A percentile compares a stretch with the other conserved stretches of the same genome.
phyloP scores from a whole-genome alignment of 257 asterid species.

The Lavandula angustifolia region DNA sequence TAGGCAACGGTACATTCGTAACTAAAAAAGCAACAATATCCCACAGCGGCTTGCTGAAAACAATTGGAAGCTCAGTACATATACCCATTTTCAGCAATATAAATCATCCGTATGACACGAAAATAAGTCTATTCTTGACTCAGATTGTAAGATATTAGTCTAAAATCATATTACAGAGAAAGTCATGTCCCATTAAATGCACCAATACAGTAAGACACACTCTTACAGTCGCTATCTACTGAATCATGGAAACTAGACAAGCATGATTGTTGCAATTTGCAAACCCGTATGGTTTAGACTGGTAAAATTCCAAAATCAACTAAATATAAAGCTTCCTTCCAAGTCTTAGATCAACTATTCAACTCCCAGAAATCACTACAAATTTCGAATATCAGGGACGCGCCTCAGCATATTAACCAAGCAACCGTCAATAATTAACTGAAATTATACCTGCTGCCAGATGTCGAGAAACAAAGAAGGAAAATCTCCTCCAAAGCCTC shows the following conservation, averaged over 20 bases:
- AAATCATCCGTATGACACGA: constrained; percentile 13
- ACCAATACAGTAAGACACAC: not conserved
- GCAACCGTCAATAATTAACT: not conserved
- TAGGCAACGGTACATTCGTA: constrained; percentile 85
- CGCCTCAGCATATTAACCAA: too few species aligned
- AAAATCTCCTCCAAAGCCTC: constrained; percentile 85
- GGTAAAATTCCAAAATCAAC: constrained; percentile 1
- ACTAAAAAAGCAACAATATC: constrained; percentile 71
- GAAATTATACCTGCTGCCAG: constrained; percentile 75
- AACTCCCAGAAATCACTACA: not conserved
- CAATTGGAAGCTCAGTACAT: constrained; percentile 38
- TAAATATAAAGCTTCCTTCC: not conserved
- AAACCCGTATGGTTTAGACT: not conserved
- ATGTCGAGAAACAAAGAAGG: constrained; percentile 71
- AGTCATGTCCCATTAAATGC: not conserved
- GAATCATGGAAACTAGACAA: constrained; percentile 8
- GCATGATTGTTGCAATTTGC: not conserved
- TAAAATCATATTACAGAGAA: constrained; percentile 11
- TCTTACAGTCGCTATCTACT: not conserved
- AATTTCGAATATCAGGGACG: not conserved
- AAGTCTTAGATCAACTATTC: not conserved
- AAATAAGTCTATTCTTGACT: constrained; percentile 5
- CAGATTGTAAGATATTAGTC: too few species aligned
- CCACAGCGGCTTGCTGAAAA: constrained; percentile 97
- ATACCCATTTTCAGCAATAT: constrained; percentile 27